Evolutionary conservation across 2,329 filamentous ascomycete species (phyloP), one percentile per base, ranked within the genome.

Genomic region (Fusarium keratoplasticum): DNA sequence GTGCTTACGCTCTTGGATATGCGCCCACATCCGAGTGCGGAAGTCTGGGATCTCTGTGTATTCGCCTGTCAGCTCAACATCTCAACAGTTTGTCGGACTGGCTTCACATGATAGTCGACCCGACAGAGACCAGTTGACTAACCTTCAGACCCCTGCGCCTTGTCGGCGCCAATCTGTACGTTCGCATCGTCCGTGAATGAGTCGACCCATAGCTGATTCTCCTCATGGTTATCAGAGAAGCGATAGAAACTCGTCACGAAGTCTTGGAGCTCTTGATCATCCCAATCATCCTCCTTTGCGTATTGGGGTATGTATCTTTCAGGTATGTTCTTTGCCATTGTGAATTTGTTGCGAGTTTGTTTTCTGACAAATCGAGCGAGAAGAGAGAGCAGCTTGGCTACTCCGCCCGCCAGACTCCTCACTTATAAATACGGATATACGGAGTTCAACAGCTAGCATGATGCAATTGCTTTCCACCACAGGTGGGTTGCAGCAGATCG

Each of bases 191-290:
- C 74, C 2, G 76, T 76, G 74, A 87, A 88, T 42, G 78, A 83
- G 35, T 78, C 77, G 18, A 85, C 76, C 86, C 86, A 88, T 47
- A 83, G 80, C 64, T 85, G 82, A 57, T 86, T 83, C 69, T 78
- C 76, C n/a, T 81, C 81, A 5, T 78, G 76, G 27, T 81, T 82
- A 72, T 88, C 86, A 27, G 86, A 87, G 14, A 81, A 74, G 5
- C 76, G 80, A 77, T 85, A 88, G 75, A 88, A 88, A 35, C 79
- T 78, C 64, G 81, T 80, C 67, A 87, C 81, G 59, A 87, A 87
- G 31, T 77, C 76, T 52, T 78, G 80, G 50, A 83, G 76, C 66
- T 78, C 78, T 31, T 78, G 76, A 22, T 83, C 81, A 4, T 79
- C 77, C 52, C 80, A 77, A 18, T 71, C 72, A 25, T 77, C 78